Evolutionary conservation across 1,139 yeast genomes (phyloP), one percentile per base, ranked within the genome.

Genomic region (Magnusiomyces suaveolens): DNA sequence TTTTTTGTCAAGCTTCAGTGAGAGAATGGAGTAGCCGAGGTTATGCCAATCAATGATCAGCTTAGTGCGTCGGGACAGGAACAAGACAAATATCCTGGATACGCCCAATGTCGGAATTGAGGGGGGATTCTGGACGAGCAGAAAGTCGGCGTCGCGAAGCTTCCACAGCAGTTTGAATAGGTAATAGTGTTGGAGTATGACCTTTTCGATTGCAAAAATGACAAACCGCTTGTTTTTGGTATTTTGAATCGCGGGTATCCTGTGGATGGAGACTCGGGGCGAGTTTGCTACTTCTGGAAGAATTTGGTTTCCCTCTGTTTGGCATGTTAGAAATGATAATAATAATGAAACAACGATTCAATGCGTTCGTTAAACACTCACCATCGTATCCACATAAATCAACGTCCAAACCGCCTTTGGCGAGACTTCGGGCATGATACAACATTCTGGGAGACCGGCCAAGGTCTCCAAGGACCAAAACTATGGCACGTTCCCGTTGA

Each of bases 391-490:
- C 98, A 68, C 96, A 85, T 47, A 92, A 68, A 59, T 84, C 87
- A 1, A 94, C 98, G 51, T 76, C 75, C 67, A 84, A 84, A 0
- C 88, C 92, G 1, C 72, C 66, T 51, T 75, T 71, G n/a, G 87
- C 78, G 61, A 92, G 81, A 54, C 95, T 84, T 56, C 76, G 71
- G 0, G 96, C 96, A 68, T 94, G 99, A 68, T 92, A 87, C 63
- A 85, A 79, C 87, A 92, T 92, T 59, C 99, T 75, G 3, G 99
- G 99, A 1, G 97, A 90, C 64, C 90, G 95, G 16, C 96, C 97
- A 54, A 94, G 68, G 65, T 92, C 98, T 1, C 99, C 99, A 29
- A 94, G 73, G 1, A 92, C 98, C 57, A 87, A 77, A 29, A 92
- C 82, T 8, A 87, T 77, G 2, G 88, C 81, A 48, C 87, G 72